Percentiles rank a stretch among this genome's conserved stretches.
Conservation (phyloP, 2,329 filamentous ascomycete species). For the Microdochium paspali region DNA sequence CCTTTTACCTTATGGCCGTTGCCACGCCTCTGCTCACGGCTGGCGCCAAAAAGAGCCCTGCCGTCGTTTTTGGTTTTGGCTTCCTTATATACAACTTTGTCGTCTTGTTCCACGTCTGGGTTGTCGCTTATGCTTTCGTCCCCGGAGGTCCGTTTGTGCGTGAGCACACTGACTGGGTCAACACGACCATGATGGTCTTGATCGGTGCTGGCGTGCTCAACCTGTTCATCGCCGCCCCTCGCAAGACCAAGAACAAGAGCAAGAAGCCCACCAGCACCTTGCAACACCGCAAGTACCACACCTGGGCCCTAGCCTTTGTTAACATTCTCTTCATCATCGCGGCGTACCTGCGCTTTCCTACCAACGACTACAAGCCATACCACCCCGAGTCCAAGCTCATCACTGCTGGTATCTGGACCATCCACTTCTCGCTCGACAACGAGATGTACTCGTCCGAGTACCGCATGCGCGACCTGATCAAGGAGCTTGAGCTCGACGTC, state of each 20-base stretch:
- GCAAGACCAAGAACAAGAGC: neutral
- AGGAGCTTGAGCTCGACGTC: constrained; percentile 94
- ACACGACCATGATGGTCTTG: constrained; percentile 74
- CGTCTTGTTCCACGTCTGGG: constrained; percentile 97
- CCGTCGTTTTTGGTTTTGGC: constrained; percentile 73
- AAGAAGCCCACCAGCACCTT: constrained; percentile 12
- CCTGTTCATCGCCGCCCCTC: constrained; percentile 36
- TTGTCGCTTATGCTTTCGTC: constrained; percentile 96
- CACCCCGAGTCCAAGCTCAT: constrained; percentile 80
- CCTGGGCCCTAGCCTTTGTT: constrained; percentile 55
- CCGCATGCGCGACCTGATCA: constrained; percentile 83
- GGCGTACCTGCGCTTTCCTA: constrained; percentile 85
- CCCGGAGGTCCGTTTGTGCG: constrained; percentile 87
- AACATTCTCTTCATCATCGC: constrained; percentile 73
- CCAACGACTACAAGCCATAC: constrained; percentile 84
- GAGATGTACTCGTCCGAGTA: constrained; percentile 98
- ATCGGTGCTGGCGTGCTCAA: constrained; percentile 82
- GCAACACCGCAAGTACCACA: constrained; percentile 42
- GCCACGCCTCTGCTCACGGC: constrained; percentile 66
- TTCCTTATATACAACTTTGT: constrained; percentile 90
- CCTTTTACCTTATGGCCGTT: constrained; percentile 74
- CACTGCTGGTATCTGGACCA: constrained; percentile 96
- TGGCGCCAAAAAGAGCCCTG: constrained; percentile 68
- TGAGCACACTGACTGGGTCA: constrained; percentile 93
- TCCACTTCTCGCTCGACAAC: constrained; percentile 96